Percentiles rank a stretch among this genome's conserved stretches.
These are phyloP conservation scores for Botryotinia calthae DNA, from an alignment of 2,329 filamentous ascomycete genomes.

Conservation along the genomic window DNA sequence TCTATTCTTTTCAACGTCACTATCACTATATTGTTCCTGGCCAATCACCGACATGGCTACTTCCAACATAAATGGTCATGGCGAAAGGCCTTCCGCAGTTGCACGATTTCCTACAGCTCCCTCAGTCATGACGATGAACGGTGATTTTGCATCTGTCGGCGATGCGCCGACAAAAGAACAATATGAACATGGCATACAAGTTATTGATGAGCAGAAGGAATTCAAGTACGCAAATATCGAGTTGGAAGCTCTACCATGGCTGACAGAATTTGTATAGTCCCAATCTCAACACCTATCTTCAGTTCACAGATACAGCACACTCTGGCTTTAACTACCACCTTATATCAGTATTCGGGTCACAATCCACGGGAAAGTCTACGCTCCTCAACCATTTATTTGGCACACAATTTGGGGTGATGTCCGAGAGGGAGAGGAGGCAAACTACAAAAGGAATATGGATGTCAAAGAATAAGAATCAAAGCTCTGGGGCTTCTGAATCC, in stretches of 20 bases:
- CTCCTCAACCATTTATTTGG: slow-evolving; percentile 94
- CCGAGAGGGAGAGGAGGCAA: slow-evolving; percentile 87
- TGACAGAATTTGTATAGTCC: slow-evolving; percentile 50
- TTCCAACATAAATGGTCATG: slow-evolving; percentile 31
- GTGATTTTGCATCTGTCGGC: slow-evolving; percentile 75
- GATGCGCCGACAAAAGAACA: slow-evolving; percentile 60
- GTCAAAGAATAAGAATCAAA: slow-evolving; percentile 83
- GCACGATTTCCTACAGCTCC: slow-evolving; percentile 38
- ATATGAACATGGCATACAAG: slow-evolving; percentile 93
- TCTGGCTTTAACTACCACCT: slow-evolving; percentile 99
- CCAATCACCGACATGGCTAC: slow-evolving; percentile 29
- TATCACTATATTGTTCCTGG: neutral
- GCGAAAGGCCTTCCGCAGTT: slow-evolving; percentile 34
- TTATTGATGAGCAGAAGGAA: slow-evolving; percentile 92
- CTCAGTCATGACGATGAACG: slow-evolving; percentile 59
- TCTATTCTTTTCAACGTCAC: slow-evolving; percentile 14
- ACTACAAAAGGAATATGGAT: slow-evolving; percentile 99
- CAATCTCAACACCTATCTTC: slow-evolving; percentile 78
- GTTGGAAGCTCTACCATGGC: slow-evolving; percentile 14
- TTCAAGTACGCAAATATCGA: slow-evolving; percentile 71
- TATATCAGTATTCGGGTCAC: slow-evolving; percentile 97
- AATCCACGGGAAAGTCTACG: slow-evolving; percentile 98
- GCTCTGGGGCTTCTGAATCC: slow-evolving; percentile 46
- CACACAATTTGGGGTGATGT: slow-evolving; percentile 97
- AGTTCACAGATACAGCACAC: slow-evolving; percentile 73